phyloP scores from a whole-genome alignment of 805 yeast species.

The Wickerhamomyces canadensis region DNA sequence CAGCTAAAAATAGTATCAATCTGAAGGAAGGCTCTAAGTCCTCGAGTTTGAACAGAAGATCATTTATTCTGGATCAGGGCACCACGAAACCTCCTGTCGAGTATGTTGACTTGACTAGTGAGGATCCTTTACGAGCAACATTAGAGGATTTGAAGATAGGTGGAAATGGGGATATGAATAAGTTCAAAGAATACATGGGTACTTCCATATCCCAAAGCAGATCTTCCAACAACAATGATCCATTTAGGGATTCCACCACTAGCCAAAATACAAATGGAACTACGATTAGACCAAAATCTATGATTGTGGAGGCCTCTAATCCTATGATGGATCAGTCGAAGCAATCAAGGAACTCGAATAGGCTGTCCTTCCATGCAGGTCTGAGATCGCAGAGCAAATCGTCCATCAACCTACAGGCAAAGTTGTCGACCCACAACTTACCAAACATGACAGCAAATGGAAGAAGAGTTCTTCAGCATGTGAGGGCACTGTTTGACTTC shows the following conservation, averaged over 20 bases:
- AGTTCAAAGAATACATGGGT: conserved; percentile 27
- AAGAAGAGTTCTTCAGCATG: conserved; percentile 44
- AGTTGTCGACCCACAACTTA: conserved; percentile 27
- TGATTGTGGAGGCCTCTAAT: conserved; percentile 12
- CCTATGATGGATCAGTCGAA: conserved; percentile 8
- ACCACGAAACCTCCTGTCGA: conserved; percentile 2
- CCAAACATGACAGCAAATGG: conserved; percentile 51
- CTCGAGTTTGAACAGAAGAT: conserved; percentile 13
- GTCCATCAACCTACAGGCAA: conserved; percentile 20
- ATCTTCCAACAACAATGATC: conserved; percentile 5
- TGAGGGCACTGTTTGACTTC: conserved; percentile 53
- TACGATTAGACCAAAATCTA: conserved; percentile 24
- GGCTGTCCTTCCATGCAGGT: conserved; percentile 24
- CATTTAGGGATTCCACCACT: conserved; percentile 14
- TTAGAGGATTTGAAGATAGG: conserved; percentile 38
- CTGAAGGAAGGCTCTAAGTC: background rate
- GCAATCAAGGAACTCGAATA: conserved; percentile 9
- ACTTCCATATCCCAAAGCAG: too few relatives aligned
- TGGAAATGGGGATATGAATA: conserved; percentile 37
- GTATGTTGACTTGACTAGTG: conserved; percentile 14
- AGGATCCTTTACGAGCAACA: conserved; percentile 51
- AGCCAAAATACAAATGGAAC: conserved; percentile 18
- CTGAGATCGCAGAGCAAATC: conserved; percentile 21
- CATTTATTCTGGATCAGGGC: conserved; percentile 17
- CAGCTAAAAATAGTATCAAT: background rate